Percentiles rank a stretch among this genome's conserved stretches.
phyloP scores from a whole-genome alignment of 2,329 filamentous ascomycete species.

The Endothia cerciana region DNA sequence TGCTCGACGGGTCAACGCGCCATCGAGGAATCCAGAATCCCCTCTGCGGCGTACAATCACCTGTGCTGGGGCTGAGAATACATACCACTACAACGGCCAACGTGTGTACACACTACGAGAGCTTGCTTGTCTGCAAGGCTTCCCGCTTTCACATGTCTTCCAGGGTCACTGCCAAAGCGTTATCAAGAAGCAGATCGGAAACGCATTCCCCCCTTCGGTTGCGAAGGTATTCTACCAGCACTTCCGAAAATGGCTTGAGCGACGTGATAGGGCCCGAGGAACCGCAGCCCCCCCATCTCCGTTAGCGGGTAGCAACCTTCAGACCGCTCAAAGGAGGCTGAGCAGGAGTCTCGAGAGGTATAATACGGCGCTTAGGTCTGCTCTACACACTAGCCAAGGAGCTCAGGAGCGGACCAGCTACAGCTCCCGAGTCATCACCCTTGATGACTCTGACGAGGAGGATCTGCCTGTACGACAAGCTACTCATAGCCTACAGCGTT shows the following conservation, averaged over 20 bases:
- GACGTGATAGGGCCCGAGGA: constrained; percentile 43
- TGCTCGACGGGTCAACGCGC: constrained; percentile 32
- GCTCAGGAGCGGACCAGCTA: background rate
- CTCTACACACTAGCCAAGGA: constrained; percentile 36
- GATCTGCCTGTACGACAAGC: background rate
- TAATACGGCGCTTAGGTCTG: background rate
- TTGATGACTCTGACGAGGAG: background rate
- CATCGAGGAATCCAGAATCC: constrained; percentile 49
- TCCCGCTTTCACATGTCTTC: constrained; percentile 66
- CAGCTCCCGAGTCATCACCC: background rate
- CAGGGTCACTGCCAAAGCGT: constrained; percentile 35
- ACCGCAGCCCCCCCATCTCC: too few relatives aligned
- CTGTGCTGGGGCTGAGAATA: constrained; percentile 60
- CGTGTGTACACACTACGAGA: constrained; percentile 70
- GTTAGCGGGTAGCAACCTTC: too few relatives aligned
- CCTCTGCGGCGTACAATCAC: constrained; percentile 64
- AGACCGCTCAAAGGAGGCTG: background rate
- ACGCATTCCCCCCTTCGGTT: constrained; percentile 71
- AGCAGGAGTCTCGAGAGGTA: background rate
- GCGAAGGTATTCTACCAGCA: constrained; percentile 55
- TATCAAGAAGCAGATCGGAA: constrained; percentile 71
- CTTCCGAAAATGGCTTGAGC: constrained; percentile 50
- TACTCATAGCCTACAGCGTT: background rate
- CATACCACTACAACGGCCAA: constrained; percentile 65
- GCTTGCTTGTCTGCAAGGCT: constrained; percentile 71